These are phyloP conservation scores for Candida argentea DNA, from an alignment of 805 yeast species.

Conservation along the genomic window DNA sequence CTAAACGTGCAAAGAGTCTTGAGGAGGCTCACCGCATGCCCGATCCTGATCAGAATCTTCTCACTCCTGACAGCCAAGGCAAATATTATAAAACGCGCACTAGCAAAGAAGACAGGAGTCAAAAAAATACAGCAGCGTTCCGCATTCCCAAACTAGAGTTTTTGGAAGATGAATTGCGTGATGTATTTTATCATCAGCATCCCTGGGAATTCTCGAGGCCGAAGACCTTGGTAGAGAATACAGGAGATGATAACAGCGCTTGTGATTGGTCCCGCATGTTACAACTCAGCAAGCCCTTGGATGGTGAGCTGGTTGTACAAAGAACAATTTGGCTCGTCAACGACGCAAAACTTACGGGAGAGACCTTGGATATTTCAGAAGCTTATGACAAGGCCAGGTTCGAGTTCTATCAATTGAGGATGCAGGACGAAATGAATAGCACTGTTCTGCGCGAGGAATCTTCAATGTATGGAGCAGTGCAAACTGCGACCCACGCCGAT, in stretches of 20 bases:
- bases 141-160: constrained; percentile 45
- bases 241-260: constrained; percentile 43
- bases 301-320: constrained; percentile 63
- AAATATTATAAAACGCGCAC: constrained; percentile 38
- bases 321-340: constrained; percentile 30
- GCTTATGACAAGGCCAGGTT: constrained; percentile 83
- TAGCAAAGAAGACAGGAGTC: constrained; percentile 22
- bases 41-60: constrained; percentile 19
- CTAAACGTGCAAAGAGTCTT: constrained; percentile 31
- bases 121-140: constrained; percentile 31
- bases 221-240: constrained; percentile 67
- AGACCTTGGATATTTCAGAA: constrained; percentile 29
- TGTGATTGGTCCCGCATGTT: constrained; percentile 73
- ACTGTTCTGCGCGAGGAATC: constrained; percentile 74
- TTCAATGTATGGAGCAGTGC: constrained; percentile 74
- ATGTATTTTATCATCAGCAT: constrained; percentile 79
- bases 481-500: constrained; percentile 50
- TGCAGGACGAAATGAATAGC: constrained; percentile 71
- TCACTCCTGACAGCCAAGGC: constrained; percentile 8
- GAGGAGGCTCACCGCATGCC: constrained; percentile 13
- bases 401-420: constrained; percentile 81
- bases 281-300: constrained; percentile 66
- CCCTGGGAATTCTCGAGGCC: constrained; percentile 98
- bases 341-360: constrained; percentile 8
- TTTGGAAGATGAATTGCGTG: constrained; percentile 74